Evolutionary conservation across 2,329 filamentous ascomycete genomes (phyloP), one percentile per base, ranked within the genome.

Genomic region (Fusarium bulbicola): DNA sequence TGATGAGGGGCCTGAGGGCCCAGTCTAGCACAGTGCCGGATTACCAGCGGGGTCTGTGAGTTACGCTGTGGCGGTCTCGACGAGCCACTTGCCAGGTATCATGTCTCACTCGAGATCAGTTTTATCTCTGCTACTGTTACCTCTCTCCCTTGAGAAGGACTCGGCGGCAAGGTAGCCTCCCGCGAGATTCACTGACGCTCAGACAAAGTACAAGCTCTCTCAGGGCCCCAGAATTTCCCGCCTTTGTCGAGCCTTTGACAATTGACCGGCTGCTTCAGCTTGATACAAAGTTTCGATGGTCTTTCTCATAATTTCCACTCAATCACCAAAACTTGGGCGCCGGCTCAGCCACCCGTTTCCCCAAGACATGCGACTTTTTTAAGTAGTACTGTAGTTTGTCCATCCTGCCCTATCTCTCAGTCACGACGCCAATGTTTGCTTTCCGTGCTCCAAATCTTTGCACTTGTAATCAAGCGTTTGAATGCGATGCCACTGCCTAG

Each of bases 1-100:
- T 56, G 32, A 68, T 47, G 50, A 64, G 64, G 61, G 54, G 45
- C 61, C 63, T 58, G 36, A 68, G 61, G 61, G 34, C 66, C 60
- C 63, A 45, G 66, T 52, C 62, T 56, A 49, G 58, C 69, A 77
- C 75, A 77, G 75, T 77, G 75, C 65, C 63, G 77, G 69, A 76
- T 74, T 77, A 72, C 66, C 66, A 77, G 72, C 62, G 53, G 63
- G 43, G 26, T 74, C 66, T 70, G 64, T 63, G 57, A 68, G 63
- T 61, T 76, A 70, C 68, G 69, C 63, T 77, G 75, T 76, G 75
- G 74, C 75, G 70, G 75, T 76, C 73, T 77, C 68, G 67, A 74
- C 63, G 68, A 68, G 61, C 74, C 70, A 77, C 65, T 76, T 63
- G 75, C 59, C 40, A 68, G 66, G 71, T 71, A 60, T 73, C 71